These are phyloP conservation scores for Setaria viridis DNA, from an alignment of 202 grass and related monocot species.

Conservation along the genomic window DNA sequence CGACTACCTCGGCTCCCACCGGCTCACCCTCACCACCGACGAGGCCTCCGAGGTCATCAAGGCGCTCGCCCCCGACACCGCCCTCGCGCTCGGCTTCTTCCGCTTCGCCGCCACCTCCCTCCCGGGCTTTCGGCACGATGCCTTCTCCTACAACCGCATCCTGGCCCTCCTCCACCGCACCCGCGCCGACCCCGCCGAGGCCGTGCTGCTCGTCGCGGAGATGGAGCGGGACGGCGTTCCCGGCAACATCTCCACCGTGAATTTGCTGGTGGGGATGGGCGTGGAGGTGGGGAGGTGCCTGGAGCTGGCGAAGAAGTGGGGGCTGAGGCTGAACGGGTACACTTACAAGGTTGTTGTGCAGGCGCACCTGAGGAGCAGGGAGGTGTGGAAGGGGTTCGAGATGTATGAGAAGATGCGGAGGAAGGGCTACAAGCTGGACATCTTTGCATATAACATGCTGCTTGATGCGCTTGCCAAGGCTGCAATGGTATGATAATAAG, in stretches of 20 bases:
- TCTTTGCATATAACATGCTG: constrained; percentile 94
- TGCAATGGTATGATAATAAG: constrained; percentile 64
- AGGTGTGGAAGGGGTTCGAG: constrained; percentile 67
- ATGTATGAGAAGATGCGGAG: constrained; percentile 84
- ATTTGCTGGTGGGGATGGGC: constrained; percentile 71
- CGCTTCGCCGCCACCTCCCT: constrained; percentile 60
- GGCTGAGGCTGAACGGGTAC: constrained; percentile 70
- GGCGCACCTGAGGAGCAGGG: constrained; percentile 73
- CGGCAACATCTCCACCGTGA: constrained; percentile 87
- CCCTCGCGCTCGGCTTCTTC: constrained; percentile 76
- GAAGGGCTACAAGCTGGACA: constrained; percentile 88
- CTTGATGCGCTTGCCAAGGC: constrained; percentile 80
- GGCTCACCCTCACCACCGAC: constrained; percentile 59
- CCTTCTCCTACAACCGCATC: constrained; percentile 93
- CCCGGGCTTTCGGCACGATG: constrained; percentile 79
- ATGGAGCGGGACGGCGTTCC: constrained; percentile 71
- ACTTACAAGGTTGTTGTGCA: constrained; percentile 90
- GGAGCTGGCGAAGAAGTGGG: constrained; percentile 75
- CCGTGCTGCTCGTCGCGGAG: constrained; percentile 54
- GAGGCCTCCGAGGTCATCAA: constrained; percentile 84
- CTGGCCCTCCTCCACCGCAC: constrained; percentile 61
- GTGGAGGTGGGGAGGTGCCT: constrained; percentile 68
- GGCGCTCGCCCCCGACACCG: constrained; percentile 52
- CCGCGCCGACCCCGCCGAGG: constrained; percentile 34
- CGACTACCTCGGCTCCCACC: constrained; percentile 63